Evolutionary conservation across 2,329 filamentous ascomycete species (phyloP), one percentile per base, ranked within the genome.

Genomic region (Aspergillus phoenicis): DNA sequence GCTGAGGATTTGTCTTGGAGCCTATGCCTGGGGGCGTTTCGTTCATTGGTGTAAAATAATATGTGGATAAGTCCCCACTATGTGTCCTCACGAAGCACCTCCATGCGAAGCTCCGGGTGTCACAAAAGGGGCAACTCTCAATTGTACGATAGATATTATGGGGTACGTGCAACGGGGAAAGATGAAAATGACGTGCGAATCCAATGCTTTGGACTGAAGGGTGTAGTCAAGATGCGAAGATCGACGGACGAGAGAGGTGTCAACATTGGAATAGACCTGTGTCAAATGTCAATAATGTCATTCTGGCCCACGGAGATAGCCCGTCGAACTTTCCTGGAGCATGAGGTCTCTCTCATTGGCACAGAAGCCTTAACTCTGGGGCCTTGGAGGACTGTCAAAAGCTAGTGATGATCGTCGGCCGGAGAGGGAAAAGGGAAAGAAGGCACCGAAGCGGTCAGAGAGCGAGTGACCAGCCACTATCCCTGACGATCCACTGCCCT

Each of bases 211-310:
- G 52, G n/a, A 33, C 8, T 24, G 52, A 24, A 13, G 38, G 4
- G 2, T 15, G 17, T 15, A 24, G 28, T 26, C 11, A 39, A n/a
- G 39, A 22, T 30, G 43, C 22, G 38, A 47, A 26, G 53, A 47
- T 56, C 53, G 53, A 47, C 53, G 26, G 24, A 47, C 53, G 53
- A 17, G 24, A 17, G 8, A 45, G 39, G 39, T 30, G 53, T 56
- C 36, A 26, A 26, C 17, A 15, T 17, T 24, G 20, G 22, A 22
- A 51, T 51, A 49, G 24, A 24, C 45, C 45, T n/a, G 45, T 49
- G 52, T 43, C 39, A 41, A 45, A 28, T 45, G 53, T 56, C 53
- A 56, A 56, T 56, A 45, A 45, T 45, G 52, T 30, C 52, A 43
- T 17, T 43, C 5, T 24, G 45, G 5, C 52, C 33, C 22, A 26